phyloP scores from a whole-genome alignment of 495 filamentous ascomycete genomes.

The Sporormia fimetaria region DNA sequence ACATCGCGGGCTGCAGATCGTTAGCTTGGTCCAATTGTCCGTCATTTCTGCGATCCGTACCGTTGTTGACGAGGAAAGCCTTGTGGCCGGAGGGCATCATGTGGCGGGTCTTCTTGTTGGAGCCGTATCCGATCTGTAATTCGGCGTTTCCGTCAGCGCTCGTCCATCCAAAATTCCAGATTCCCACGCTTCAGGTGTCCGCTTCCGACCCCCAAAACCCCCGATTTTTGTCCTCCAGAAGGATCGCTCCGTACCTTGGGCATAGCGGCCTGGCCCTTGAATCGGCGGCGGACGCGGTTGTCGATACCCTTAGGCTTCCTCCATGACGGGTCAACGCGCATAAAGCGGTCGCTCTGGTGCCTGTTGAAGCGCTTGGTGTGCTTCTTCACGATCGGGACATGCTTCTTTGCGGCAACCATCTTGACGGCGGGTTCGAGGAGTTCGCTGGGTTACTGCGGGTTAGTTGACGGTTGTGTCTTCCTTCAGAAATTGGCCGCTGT shows the following conservation, averaged over 20 bases:
- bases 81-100: conserved; percentile 99
- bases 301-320: conserved; percentile 99
- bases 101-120: conserved; percentile 97
- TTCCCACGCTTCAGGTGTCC: neutral
- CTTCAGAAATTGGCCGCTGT: too few relatives aligned
- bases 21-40: neutral
- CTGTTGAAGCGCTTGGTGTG: conserved; percentile 84
- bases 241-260: conserved; percentile 64
- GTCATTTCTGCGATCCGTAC: conserved; percentile 5
- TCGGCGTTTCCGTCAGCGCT: conserved; percentile 13
- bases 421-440: conserved; percentile 33
- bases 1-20: conserved; percentile 53
- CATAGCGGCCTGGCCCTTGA: conserved; percentile 92
- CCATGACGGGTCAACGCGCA: conserved; percentile 62
- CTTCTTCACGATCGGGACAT: conserved; percentile 99
- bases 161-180: conserved; percentile 8
- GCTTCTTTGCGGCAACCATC: conserved; percentile 99
- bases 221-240: neutral
- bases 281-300: conserved; percentile 78
- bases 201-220: neutral
- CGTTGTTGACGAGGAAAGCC: conserved; percentile 97
- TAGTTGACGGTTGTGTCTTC: too few relatives aligned
- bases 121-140: conserved; percentile 85
- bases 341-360: conserved; percentile 95
- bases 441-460: too few relatives aligned